Base-by-base conservation (phyloP, 2,329 filamentous ascomycete species). In the Hypomyces perniciosus region DNA sequence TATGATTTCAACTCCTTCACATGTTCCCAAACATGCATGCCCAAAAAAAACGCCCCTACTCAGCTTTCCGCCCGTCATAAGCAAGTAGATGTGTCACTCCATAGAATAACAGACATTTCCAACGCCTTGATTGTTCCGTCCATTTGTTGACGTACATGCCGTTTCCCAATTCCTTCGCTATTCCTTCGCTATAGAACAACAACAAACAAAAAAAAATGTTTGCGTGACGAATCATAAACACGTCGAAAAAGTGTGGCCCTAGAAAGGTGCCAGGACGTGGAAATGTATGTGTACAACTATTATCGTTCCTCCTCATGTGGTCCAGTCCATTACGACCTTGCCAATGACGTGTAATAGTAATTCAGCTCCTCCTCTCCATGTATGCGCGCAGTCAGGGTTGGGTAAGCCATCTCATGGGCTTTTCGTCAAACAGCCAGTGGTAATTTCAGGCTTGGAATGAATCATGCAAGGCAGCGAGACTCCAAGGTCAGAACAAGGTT, bases 71-170 rank as follows among this genome's bases (percentile, higher is more conserved):
- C 33, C 33, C 12, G 3, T 2, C 12, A 8, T 8, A 35, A 12
- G 12, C 33, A 12, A 12, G 12, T 12, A 12, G 33, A 8, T 8
- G 12, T 35, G 12, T 8, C 33, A 8, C 8, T 8, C 8, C 12
- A 8, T 8, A 8, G 12, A 35, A 35, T 35, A 12, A 12, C 8
- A 12, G 33, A 35, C 8, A 35, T 41, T 39, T 20, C 30, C 7
- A 46, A 51, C 48, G 48, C 48, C 43, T 46, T 7, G 33, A 35
- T 35, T 8, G 8, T 35, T 40, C 37, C 48, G 46, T 46, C 35
- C 31, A 43, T 43, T 51, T 42, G 48, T 31, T 42, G 35, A 41
- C 44, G 48, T 43, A 37, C 29, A 46, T n/a, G 9, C 37, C 13
- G 37, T 41, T 51, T 29, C 44, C 48, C 44, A 40, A 9, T 34